These are phyloP conservation scores for Neospora caninum DNA, from an alignment of 169 alveolate genomes.

Conservation along the genomic window DNA sequence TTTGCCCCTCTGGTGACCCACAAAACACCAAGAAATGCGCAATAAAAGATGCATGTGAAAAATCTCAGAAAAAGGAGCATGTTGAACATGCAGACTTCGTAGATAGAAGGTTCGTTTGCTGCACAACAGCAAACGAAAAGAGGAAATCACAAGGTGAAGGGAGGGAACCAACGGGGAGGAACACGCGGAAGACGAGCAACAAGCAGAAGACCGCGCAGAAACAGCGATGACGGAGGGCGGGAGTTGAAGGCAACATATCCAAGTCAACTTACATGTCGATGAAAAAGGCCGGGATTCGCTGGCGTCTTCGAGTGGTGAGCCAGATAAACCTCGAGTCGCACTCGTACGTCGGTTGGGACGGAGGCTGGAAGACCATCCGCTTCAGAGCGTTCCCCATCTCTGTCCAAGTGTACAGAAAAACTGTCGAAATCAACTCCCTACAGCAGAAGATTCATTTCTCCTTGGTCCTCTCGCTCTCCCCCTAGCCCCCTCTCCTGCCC, in stretches of 20 bases:
- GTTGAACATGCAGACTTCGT: not conserved
- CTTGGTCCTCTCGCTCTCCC: not conserved
- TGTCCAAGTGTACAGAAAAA: not conserved
- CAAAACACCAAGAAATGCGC: not conserved
- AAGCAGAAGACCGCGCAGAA: not conserved
- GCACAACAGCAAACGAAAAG: not conserved
- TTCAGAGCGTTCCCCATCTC: constrained; percentile 44
- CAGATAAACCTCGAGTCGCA: constrained; percentile 13
- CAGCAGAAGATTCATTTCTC: not conserved
- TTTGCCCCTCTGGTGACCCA: constrained; percentile 71
- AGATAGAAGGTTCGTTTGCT: not conserved
- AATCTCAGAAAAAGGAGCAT: not conserved
- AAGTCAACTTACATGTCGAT: constrained; percentile 4
- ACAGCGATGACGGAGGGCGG: not conserved
- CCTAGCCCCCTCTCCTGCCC: not conserved
- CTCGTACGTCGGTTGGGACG: constrained; percentile 34
- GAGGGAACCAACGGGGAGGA: not conserved
- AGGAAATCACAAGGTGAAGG: not conserved
- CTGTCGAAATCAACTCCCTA: not conserved
- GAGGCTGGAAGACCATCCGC: constrained; percentile 56
- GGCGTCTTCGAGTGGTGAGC: constrained; percentile 30
- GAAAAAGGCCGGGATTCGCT: constrained; percentile 15
- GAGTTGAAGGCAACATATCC: not conserved
- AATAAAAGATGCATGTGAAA: too few relatives aligned
- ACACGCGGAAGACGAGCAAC: not conserved